Conservation (phyloP, 2,329 filamentous ascomycete species). For the Endothia cerciana region DNA sequence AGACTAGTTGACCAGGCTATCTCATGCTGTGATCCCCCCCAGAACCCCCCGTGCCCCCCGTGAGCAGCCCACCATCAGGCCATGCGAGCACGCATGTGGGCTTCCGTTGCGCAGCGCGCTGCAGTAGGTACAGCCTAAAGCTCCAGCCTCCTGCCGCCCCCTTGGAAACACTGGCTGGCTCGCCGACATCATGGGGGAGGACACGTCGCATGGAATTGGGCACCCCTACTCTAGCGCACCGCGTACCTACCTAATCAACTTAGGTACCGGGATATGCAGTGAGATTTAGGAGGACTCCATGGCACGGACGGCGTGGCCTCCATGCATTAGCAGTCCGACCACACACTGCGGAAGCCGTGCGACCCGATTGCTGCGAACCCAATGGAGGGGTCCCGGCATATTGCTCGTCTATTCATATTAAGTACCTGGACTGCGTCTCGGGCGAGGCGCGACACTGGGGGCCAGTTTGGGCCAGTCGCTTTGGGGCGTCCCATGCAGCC, state of each 20-base stretch:
- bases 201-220: slow-evolving; percentile 14
- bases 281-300: not conserved
- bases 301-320: no score
- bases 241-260: slow-evolving; percentile 7
- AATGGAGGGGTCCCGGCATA: slow-evolving; percentile 9
- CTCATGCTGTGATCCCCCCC: not conserved
- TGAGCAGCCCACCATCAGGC: not conserved
- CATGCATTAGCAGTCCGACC: not conserved
- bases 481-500: not conserved
- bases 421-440: not conserved
- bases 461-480: slow-evolving; percentile 10
- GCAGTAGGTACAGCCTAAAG: not conserved
- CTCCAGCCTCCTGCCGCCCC: no score
- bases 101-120: slow-evolving; percentile 4
- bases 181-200: not conserved
- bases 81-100: slow-evolving; percentile 12
- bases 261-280: not conserved
- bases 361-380: slow-evolving; percentile 8
- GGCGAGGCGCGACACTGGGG: not conserved
- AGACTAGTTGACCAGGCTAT: not conserved
- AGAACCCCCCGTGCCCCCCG: not conserved
- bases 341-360: not conserved
- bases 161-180: not conserved
- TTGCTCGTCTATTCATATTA: not conserved
- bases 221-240: slow-evolving; percentile 16